phyloP scores from a whole-genome alignment of 768 basidiomycete genomes.

The Dentipellis fragilis region DNA sequence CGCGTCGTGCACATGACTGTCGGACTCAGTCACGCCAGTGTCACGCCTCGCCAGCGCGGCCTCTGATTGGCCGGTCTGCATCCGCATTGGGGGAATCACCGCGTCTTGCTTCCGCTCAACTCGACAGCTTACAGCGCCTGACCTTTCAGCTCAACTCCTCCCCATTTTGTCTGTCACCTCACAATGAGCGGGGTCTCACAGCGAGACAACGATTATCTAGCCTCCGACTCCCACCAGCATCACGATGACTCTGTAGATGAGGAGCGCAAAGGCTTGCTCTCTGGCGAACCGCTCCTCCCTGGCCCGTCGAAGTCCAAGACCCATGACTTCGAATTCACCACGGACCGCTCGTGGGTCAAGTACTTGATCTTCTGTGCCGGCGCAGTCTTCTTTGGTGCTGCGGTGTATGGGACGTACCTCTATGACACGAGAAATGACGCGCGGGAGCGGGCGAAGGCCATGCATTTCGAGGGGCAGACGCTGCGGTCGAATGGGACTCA shows the following conservation, averaged over 20 bases:
- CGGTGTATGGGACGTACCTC: not conserved
- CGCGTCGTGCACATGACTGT: no score
- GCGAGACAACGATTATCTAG: not conserved
- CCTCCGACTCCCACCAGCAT: not conserved
- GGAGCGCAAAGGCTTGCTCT: conserved; percentile 16
- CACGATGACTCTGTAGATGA: not conserved
- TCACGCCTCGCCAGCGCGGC: no score
- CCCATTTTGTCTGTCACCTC: not conserved
- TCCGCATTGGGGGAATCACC: no score
- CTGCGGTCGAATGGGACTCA: conserved; percentile 76
- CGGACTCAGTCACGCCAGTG: no score
- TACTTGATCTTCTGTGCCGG: not conserved
- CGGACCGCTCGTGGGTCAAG: not conserved
- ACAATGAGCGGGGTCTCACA: not conserved
- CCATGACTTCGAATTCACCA: not conserved
- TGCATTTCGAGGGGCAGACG: conserved; percentile 28
- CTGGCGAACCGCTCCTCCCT: conserved; percentile 1
- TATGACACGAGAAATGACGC: not conserved
- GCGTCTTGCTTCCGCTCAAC: no score
- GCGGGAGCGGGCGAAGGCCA: not conserved
- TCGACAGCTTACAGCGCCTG: no score
- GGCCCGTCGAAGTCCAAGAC: not conserved
- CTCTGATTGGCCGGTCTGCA: no score
- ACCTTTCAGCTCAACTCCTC: no score
- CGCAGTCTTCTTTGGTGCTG: not conserved